A percentile compares a stretch with the other conserved stretches of the same genome.
Conservation (phyloP, 228 moss, liverwort and hornwort species). For the Sphagnum fallax region DNA sequence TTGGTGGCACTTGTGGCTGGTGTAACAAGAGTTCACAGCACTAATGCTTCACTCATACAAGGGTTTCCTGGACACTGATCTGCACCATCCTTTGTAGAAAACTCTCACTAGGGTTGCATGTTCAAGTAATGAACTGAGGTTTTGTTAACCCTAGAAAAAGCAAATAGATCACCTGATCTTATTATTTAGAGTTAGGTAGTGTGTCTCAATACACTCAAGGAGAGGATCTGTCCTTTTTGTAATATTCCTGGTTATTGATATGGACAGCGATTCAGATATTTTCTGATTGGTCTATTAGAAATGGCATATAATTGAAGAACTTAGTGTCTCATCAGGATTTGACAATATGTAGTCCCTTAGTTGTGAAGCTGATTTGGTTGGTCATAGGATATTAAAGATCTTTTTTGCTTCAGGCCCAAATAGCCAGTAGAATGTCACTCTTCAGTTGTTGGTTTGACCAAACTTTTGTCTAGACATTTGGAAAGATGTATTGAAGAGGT, state of each 20-base stretch:
- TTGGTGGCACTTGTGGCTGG: not conserved
- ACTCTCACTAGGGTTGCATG: slow-evolving; percentile 14
- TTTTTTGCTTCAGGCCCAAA: too few relatives aligned
- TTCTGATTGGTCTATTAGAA: slow-evolving; percentile 4
- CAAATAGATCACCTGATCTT: too few relatives aligned
- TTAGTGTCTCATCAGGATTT: too few relatives aligned
- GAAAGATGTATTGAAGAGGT: too few relatives aligned
- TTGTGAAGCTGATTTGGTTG: too few relatives aligned
- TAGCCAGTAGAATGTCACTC: too few relatives aligned
- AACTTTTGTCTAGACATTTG: too few relatives aligned
- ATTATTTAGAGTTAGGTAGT: slow-evolving; percentile 13
- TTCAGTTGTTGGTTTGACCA: too few relatives aligned
- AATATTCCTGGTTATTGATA: slow-evolving; percentile 19
- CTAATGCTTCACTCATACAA: slow-evolving; percentile 31
- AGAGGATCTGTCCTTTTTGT: slow-evolving; percentile 25
- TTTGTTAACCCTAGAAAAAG: slow-evolving; percentile 40
- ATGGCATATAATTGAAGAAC: too few relatives aligned
- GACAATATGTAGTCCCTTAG: too few relatives aligned
- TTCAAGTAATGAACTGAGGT: slow-evolving; percentile 14
- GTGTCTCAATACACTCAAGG: slow-evolving; percentile 37
- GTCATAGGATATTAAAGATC: too few relatives aligned
- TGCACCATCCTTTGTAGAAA: slow-evolving; percentile 13
- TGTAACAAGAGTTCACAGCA: slow-evolving; percentile 23
- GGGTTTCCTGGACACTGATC: slow-evolving; percentile 25
- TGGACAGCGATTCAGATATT: slow-evolving; percentile 12